phyloP scores from a whole-genome alignment of 768 basidiomycete species.

The Lactarius quietus region DNA sequence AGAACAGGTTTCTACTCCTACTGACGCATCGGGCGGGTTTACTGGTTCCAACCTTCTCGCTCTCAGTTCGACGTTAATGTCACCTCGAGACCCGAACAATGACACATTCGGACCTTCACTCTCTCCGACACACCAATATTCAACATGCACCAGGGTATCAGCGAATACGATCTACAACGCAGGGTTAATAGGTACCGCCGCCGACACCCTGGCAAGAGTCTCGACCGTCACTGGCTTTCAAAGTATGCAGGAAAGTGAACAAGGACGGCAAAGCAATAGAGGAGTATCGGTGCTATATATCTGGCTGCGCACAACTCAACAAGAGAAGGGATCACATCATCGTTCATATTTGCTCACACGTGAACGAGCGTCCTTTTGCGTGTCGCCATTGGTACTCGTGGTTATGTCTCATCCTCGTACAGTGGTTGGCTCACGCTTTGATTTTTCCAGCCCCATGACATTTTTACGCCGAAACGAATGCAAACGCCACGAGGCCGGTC shows the following conservation, averaged over 20 bases:
- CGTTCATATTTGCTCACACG: conserved; percentile 69
- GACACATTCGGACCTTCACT: neutral
- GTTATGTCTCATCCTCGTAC: neutral
- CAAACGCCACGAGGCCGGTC: conserved; percentile 68
- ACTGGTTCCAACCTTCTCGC: neutral
- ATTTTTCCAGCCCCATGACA: conserved; percentile 45
- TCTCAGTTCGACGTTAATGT: neutral
- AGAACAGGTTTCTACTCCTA: neutral
- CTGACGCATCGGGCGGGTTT: neutral
- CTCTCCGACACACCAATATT: conserved; percentile 44
- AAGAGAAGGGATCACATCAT: conserved; percentile 72
- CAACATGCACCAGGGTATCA: conserved; percentile 61
- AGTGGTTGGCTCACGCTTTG: conserved; percentile 17
- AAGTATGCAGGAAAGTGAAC: conserved; percentile 66
- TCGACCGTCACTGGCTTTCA: conserved; percentile 63
- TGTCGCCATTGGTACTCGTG: conserved; percentile 56
- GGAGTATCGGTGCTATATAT: conserved; percentile 66
- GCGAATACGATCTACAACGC: conserved; percentile 48
- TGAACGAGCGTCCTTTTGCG: conserved; percentile 62
- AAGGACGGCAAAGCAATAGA: conserved; percentile 51
- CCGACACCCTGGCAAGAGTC: conserved; percentile 52
- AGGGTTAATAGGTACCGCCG: conserved; percentile 53
- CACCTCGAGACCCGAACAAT: neutral
- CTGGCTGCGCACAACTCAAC: conserved; percentile 63
- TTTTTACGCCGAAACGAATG: conserved; percentile 77